Evolutionary conservation across 176 grass and related monocot species (phyloP), one percentile per base, ranked within the genome.

Genomic region (Dendrocalamus sinicus): DNA sequence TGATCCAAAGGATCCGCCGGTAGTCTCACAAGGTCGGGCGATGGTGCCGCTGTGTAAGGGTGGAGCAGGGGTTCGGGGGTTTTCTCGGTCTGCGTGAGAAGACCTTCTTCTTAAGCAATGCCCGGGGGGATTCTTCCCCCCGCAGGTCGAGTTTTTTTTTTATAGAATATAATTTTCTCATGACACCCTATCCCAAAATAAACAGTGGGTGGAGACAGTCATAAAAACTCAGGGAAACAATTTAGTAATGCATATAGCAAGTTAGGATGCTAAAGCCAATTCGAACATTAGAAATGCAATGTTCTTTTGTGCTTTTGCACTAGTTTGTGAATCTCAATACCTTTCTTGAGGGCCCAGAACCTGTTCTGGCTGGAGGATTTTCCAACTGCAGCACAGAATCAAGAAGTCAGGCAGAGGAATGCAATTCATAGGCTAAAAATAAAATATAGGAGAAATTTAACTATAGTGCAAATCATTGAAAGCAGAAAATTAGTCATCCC

Each of bases 331-430:
- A 72, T 35, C 45, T 71, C 44, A 70, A 84, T 96, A 96, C 94
- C 96, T 99, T 99, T 75, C 96, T 93, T 77, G 93, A 92, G 24
- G 86, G 81, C 28, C 96, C 93, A 67, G 96, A 94, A 75, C 93
- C 93, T 57, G 88, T 88, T 92, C 89, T 92, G 67, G 91, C 69
- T 88, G 96, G 92, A 81, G 93, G 85, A 74, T 86, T 86, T 84
- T 99, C 96, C 88, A 94, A 35, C 96, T 99, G 91, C 44, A 70
- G 39, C 4, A 62, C 68, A 79, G 43, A 85, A 78, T 64, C 63
- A 84, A 79, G 70, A 22, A 70, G 0, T 71, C 78, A 73, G 8
- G 51, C 35, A 5, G 14, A 62, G 28, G 37, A 71, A 87, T 69
- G 7, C 6, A 51, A 26, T 35, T 52, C n/a, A 61, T 67, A 4